These are phyloP conservation scores for Eimeria necatrix DNA, from an alignment of 169 alveolate genomes.

Conservation along the genomic window DNA sequence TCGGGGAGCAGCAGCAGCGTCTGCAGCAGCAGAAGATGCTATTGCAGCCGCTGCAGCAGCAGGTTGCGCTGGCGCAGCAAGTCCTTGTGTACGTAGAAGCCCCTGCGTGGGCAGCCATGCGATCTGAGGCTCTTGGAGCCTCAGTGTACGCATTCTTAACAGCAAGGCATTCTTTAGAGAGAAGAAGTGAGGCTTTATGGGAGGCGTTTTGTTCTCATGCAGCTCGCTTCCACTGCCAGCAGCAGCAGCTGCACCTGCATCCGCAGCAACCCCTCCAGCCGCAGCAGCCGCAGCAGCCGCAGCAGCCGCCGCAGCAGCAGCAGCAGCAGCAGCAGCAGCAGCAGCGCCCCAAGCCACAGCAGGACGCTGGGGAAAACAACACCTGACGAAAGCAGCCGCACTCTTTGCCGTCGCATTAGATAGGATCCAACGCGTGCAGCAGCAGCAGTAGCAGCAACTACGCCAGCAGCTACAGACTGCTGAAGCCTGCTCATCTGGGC, in stretches of 20 bases:
- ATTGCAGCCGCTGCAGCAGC: conserved; percentile 68
- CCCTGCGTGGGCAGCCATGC: conserved; percentile 58
- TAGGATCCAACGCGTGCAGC: conserved; percentile 29
- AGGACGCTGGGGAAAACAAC: not conserved
- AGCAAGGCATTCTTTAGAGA: conserved; percentile 18
- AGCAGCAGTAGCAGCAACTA: conserved; percentile 1
- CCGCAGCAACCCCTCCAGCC: not conserved
- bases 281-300: conserved; percentile 11
- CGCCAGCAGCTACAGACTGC: not conserved
- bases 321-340: conserved; percentile 38
- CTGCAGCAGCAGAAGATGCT: conserved; percentile 69
- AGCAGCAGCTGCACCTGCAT: conserved; percentile 24
- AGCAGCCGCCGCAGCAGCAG: not conserved
- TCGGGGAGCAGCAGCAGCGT: conserved; percentile 66
- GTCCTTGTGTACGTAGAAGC: conserved; percentile 51
- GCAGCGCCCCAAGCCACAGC: not conserved
- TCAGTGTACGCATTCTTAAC: conserved; percentile 49
- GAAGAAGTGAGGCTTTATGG: conserved; percentile 44
- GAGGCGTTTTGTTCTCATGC: conserved; percentile 64
- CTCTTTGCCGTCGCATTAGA: not conserved
- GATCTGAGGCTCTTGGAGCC: conserved; percentile 40
- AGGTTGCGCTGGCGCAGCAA: conserved; percentile 46
- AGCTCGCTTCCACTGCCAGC: conserved; percentile 52
- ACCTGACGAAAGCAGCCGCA: not conserved
- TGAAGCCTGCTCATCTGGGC: conserved; percentile 4